Conservation (phyloP, 2,329 filamentous ascomycete genomes). For the Herpotrichia juniperi region DNA sequence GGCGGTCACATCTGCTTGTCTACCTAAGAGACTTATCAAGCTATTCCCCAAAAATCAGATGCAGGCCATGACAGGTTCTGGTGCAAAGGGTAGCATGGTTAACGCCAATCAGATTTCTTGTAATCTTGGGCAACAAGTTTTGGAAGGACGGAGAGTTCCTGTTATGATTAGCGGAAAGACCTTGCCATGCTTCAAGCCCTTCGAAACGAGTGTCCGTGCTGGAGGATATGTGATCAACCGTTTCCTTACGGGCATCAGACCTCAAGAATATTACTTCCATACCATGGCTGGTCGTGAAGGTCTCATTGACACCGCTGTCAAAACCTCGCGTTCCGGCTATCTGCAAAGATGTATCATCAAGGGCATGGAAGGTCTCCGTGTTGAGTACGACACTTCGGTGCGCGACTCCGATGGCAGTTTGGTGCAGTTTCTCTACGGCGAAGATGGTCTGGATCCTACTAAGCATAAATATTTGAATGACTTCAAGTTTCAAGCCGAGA, state of each 20-base stretch:
- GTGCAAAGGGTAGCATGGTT: constrained; percentile 89
- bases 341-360: constrained; percentile 97
- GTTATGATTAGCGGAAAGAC: constrained; percentile 98
- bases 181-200: constrained; percentile 90
- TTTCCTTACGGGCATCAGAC: constrained; percentile 96
- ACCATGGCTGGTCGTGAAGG: constrained; percentile 99
- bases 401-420: constrained; percentile 92
- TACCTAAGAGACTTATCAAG: constrained; percentile 84
- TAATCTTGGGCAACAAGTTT: constrained; percentile 93
- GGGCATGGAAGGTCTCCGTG: constrained; percentile 93
- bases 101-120: constrained; percentile 98
- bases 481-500: constrained; percentile 88
- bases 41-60: constrained; percentile 97
- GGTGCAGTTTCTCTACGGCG: constrained; percentile 94
- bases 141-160: constrained; percentile 93
- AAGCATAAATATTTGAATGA: constrained; percentile 92
- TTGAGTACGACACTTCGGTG: constrained; percentile 92
- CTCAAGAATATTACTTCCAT: constrained; percentile 99
- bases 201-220: constrained; percentile 85
- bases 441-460: constrained; percentile 92
- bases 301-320: constrained; percentile 97
- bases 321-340: constrained; percentile 96
- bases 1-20: constrained; percentile 75
- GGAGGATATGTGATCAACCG: constrained; percentile 94
- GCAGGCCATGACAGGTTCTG: constrained; percentile 97